A percentile compares a stretch with the other conserved stretches of the same genome.
These are phyloP conservation scores for Fusarium sp. DNA, from an alignment of 2,329 filamentous ascomycete genomes.

Conservation along the genomic window DNA sequence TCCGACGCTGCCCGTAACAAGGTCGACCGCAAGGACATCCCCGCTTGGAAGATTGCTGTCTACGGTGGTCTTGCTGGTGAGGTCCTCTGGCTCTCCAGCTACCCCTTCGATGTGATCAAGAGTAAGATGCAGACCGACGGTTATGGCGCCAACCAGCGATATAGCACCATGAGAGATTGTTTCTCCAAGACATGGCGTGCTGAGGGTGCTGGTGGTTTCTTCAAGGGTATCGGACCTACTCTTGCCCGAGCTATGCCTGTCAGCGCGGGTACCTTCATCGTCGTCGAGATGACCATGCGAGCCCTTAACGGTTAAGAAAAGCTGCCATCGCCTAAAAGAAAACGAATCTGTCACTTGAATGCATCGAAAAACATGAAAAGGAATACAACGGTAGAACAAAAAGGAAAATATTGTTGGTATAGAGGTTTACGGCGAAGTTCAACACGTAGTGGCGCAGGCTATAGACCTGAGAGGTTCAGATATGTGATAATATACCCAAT, in stretches of 20 bases:
- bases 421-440: constrained; percentile 33
- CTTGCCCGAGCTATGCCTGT: constrained; percentile 96
- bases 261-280: constrained; percentile 96
- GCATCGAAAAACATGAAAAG: constrained; percentile 16
- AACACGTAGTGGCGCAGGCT: constrained; percentile 14
- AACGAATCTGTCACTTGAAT: not conserved
- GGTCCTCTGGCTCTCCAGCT: constrained; percentile 91
- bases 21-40: constrained; percentile 80
- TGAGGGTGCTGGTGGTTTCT: constrained; percentile 88
- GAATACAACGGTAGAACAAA: constrained; percentile 20
- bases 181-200: constrained; percentile 83
- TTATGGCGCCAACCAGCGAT: constrained; percentile 78
- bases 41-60: constrained; percentile 85
- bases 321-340: not conserved
- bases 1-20: constrained; percentile 82
- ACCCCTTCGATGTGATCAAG: constrained; percentile 98
- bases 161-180: constrained; percentile 87
- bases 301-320: constrained; percentile 61
- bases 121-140: constrained; percentile 99
- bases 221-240: constrained; percentile 93
- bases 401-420: constrained; percentile 20
- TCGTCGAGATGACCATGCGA: constrained; percentile 76
- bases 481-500: constrained; percentile 37
- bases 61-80: constrained; percentile 96
- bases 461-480: constrained; percentile 23